Percentiles rank a stretch among this genome's conserved stretches.
Evolutionary conservation across 1,284 basidiomycete genomes (phyloP).

Genomic region (Sporisorium scitamineum): DNA sequence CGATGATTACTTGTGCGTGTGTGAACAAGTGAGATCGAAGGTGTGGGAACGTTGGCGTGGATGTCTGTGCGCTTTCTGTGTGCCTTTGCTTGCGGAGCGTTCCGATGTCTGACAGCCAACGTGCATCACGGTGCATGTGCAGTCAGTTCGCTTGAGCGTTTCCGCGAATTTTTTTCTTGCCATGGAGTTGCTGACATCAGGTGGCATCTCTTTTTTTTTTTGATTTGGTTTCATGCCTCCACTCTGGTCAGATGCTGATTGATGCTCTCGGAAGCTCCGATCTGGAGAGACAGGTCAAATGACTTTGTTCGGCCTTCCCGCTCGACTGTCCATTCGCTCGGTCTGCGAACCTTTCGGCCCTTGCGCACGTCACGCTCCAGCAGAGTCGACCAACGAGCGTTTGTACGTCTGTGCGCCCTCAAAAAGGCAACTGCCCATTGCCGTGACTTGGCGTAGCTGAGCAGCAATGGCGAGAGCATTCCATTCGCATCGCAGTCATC

Average conservation of each 20-base stretch:
- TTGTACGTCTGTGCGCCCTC: conserved; percentile 1
- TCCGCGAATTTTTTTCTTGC: neutral
- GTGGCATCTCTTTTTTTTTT: neutral
- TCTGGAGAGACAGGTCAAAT: conserved; percentile 18
- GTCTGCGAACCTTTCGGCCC: too few species aligned
- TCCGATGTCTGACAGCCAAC: conserved; percentile 19
- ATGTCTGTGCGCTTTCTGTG: neutral
- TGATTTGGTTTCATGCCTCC: conserved; percentile 1
- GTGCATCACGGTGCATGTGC: conserved; percentile 7
- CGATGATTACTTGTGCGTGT: too few species aligned
- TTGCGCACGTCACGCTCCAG: neutral
- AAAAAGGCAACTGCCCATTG: neutral
- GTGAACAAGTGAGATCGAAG: neutral
- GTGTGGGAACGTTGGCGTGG: neutral
- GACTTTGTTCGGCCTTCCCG: conserved; percentile 3
- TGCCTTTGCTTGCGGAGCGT: neutral
- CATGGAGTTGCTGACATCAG: conserved; percentile 10
- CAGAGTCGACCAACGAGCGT: neutral
- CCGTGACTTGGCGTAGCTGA: neutral
- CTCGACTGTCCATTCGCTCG: neutral
- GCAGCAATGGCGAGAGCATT: conserved; percentile 3
- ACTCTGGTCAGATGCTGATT: neutral
- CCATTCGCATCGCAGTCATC: neutral
- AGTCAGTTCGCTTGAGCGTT: too few species aligned
- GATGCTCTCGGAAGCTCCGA: conserved; percentile 4